phyloP scores from a whole-genome alignment of 179 eudicot species.

The Spinacia oleracea region DNA sequence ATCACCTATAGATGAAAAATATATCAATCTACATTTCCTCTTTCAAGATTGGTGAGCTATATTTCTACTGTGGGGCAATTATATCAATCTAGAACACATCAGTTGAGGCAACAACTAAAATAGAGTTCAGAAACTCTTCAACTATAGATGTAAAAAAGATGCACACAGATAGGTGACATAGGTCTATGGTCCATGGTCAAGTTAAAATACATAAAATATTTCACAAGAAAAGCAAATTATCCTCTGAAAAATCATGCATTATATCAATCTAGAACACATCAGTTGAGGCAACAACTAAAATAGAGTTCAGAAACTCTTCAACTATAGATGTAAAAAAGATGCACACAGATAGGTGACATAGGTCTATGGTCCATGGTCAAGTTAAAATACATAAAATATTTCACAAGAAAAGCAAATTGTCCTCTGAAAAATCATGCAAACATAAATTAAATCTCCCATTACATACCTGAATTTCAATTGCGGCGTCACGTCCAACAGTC shows the following conservation, averaged over 20 bases:
- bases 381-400: not conserved
- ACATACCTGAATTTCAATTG: conserved; percentile 90
- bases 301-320: not conserved
- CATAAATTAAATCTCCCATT: not conserved
- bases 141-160: not conserved
- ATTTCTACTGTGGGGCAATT: too few relatives aligned
- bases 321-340: not conserved
- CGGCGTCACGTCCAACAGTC: conserved; percentile 97
- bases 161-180: not conserved
- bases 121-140: not conserved
- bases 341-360: not conserved
- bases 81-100: not conserved
- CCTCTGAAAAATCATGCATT: not conserved
- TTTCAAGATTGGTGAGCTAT: too few relatives aligned
- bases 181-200: not conserved
- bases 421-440: not conserved
- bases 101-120: not conserved
- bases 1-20: too few relatives aligned
- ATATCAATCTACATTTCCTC: too few relatives aligned
- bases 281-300: not conserved
- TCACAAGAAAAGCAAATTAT: not conserved
- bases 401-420: not conserved
- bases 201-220: not conserved
- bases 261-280: not conserved
- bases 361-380: not conserved